Conservation (phyloP, 371 early-diverging fungal species). For the Parasitella parasitica region DNA sequence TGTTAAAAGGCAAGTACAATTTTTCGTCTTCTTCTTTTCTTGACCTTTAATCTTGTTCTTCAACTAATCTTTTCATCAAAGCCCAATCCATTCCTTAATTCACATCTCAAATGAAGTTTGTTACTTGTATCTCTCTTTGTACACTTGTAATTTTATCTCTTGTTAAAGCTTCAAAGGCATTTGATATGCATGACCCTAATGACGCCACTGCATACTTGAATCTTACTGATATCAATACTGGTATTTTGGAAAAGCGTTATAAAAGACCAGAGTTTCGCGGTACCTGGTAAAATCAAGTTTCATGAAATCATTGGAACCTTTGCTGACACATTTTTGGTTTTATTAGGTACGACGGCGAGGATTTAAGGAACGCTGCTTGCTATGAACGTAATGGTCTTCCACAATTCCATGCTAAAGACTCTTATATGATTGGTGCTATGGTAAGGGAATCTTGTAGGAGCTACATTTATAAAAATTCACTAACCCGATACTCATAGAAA, state of each 20-base stretch:
- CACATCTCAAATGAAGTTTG: slow-evolving; percentile 20
- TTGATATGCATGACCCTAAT: slow-evolving; percentile 28
- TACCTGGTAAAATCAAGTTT: slow-evolving; percentile 43
- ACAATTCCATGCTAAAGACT: slow-evolving; percentile 32
- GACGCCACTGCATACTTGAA: slow-evolving; percentile 33
- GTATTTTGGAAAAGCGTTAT: slow-evolving; percentile 31
- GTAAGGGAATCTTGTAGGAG: slow-evolving; percentile 24
- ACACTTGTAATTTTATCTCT: slow-evolving; percentile 17
- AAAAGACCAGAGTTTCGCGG: no score
- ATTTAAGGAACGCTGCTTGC: slow-evolving; percentile 53
- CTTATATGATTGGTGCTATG: slow-evolving; percentile 53
- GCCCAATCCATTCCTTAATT: not conserved
- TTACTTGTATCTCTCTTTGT: slow-evolving; percentile 18
- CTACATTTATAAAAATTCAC: no score
- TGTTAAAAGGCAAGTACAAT: no score
- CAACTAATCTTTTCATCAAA: not conserved
- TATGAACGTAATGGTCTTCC: slow-evolving; percentile 49
- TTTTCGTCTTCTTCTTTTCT: slow-evolving; percentile 7
- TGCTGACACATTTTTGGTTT: not conserved
- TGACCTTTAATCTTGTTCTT: slow-evolving; percentile 6
- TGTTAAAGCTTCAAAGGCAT: slow-evolving; percentile 16
- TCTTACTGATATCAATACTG: slow-evolving; percentile 16
- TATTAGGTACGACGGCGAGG: slow-evolving; percentile 45
- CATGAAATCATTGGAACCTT: not conserved
- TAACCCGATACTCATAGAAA: slow-evolving; percentile 23